These are phyloP conservation scores for Colletotrichum musae DNA, from an alignment of 2,329 filamentous ascomycete species.

Conservation along the genomic window DNA sequence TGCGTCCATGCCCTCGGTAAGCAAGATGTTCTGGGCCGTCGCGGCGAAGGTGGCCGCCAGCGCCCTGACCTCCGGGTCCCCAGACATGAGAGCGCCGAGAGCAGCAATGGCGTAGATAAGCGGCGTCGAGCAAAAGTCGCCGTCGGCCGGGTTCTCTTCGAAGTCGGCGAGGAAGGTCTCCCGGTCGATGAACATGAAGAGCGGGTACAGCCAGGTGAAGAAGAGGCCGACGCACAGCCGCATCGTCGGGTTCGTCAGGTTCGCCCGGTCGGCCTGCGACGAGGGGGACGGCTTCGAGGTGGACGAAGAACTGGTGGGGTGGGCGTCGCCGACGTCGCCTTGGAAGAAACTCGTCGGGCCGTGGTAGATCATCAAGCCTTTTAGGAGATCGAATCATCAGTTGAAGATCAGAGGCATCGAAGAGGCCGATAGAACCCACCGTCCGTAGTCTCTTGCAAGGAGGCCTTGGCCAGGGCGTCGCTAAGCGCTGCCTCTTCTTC, in stretches of 20 bases:
- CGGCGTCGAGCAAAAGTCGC: constrained; percentile 47
- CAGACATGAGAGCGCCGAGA: constrained; percentile 44
- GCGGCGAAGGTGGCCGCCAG: constrained; percentile 39
- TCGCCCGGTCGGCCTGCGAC: constrained; percentile 4
- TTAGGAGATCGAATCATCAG: neutral
- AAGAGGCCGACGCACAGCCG: constrained; percentile 43
- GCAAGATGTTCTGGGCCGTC: constrained; percentile 46
- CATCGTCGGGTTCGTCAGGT: constrained; percentile 23
- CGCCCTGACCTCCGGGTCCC: constrained; percentile 24
- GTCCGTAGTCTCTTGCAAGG: constrained; percentile 30
- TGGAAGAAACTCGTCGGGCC: constrained; percentile 48
- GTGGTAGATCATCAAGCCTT: constrained; percentile 39
- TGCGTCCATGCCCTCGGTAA: constrained; percentile 41
- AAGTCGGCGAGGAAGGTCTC: constrained; percentile 45
- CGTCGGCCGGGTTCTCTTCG: constrained; percentile 12
- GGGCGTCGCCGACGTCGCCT: constrained; percentile 3
- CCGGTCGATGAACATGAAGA: constrained; percentile 51
- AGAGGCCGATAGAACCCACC: constrained; percentile 1
- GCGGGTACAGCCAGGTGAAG: constrained; percentile 49
- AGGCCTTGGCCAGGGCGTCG: constrained; percentile 32
- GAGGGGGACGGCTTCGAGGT: neutral
- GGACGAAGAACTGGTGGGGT: neutral
- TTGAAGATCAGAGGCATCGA: neutral
- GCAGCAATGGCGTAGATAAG: constrained; percentile 45
- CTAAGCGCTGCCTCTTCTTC: constrained; percentile 28